phyloP scores from a whole-genome alignment of 148 eudicot species.

The Chenopodium suecicum region DNA sequence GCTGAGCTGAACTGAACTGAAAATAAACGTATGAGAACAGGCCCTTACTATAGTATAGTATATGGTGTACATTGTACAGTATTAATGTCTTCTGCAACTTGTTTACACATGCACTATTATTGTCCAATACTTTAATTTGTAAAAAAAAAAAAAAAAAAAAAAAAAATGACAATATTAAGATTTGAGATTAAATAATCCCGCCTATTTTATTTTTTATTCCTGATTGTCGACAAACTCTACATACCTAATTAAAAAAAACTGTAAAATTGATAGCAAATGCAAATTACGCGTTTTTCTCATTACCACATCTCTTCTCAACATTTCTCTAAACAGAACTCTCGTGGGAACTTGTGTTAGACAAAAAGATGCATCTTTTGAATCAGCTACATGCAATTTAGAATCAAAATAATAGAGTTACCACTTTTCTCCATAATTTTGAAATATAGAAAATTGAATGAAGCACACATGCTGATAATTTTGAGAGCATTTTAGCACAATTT shows the following conservation, averaged over 20 bases:
- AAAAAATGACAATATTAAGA: too few relatives aligned
- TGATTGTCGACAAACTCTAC: too few relatives aligned
- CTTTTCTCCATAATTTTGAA: slow-evolving; percentile 13
- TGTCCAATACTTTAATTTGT: background rate
- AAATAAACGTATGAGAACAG: too few relatives aligned
- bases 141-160: too few relatives aligned
- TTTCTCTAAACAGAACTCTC: background rate
- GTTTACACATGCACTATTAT: too few relatives aligned
- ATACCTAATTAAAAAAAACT: too few relatives aligned
- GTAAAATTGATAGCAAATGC: background rate
- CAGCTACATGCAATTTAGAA: slow-evolving; percentile 32
- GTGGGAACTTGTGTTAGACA: slow-evolving; percentile 2
- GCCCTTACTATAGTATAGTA: too few relatives aligned
- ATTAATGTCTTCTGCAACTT: background rate
- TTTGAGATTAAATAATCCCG: too few relatives aligned
- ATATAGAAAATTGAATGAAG: slow-evolving; percentile 6
- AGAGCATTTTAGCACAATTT: slow-evolving; percentile 9
- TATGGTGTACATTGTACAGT: too few relatives aligned
- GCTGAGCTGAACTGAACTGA: too few relatives aligned
- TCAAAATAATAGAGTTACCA: slow-evolving; percentile 27
- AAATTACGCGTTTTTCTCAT: background rate
- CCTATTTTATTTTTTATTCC: too few relatives aligned
- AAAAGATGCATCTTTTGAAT: slow-evolving; percentile 25
- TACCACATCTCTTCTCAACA: background rate
- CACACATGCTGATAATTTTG: slow-evolving; percentile 8